A percentile compares a stretch with the other conserved stretches of the same genome.
Conservation (phyloP, 495 filamentous ascomycete genomes). For the Xylaria curta region DNA sequence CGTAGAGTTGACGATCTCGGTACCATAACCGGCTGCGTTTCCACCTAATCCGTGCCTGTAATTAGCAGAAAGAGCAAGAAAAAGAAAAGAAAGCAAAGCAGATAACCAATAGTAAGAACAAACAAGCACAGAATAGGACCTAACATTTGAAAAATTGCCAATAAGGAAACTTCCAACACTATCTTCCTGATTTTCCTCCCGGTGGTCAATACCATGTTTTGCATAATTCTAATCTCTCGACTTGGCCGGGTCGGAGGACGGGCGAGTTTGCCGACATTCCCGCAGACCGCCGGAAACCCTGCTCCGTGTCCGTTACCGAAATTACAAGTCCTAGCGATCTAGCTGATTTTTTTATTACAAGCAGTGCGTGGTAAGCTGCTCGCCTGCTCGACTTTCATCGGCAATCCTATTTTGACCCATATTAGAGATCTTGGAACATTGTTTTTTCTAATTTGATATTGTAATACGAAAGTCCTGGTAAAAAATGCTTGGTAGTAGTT, state of each 20-base stretch:
- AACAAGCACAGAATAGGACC: neutral
- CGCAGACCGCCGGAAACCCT: neutral
- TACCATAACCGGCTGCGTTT: neutral
- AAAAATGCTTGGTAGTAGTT: too few relatives aligned
- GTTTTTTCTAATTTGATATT: neutral
- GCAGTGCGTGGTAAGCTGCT: too few relatives aligned
- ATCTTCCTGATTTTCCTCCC: neutral
- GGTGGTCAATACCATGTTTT: neutral
- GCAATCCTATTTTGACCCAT: neutral
- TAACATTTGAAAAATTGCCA: neutral
- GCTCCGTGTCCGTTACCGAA: neutral
- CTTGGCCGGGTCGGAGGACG: neutral
- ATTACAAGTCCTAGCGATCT: neutral
- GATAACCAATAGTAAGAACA: neutral
- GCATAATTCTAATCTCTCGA: neutral
- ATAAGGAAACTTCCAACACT: neutral
- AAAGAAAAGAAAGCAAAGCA: neutral
- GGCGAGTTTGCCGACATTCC: neutral
- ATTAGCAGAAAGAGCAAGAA: neutral
- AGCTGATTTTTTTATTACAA: neutral
- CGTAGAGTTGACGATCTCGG: slow-evolving; percentile 8
- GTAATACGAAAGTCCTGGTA: too few relatives aligned
- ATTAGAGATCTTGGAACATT: neutral
- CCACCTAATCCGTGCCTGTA: neutral
- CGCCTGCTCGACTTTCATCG: too few relatives aligned